Conservation (phyloP, 2,329 filamentous ascomycete species). For the Ophiostoma sp. region DNA sequence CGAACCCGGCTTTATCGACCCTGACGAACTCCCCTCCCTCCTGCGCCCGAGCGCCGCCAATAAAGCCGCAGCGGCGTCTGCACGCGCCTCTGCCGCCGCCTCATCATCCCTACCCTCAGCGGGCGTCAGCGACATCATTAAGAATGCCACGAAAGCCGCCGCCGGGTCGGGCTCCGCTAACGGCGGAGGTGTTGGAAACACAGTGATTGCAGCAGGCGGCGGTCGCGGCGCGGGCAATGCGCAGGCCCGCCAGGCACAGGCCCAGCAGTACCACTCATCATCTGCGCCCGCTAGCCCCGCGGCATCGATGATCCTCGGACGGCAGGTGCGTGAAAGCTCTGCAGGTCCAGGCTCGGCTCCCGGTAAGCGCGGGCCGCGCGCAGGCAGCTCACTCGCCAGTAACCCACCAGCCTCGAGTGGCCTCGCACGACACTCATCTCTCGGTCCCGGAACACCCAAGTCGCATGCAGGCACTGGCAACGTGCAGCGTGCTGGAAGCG, state of each 20-base stretch:
- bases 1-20: conserved; percentile 62
- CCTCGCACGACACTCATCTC: conserved; percentile 62
- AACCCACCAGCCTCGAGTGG: conserved; percentile 56
- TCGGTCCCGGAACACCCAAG: conserved; percentile 64
- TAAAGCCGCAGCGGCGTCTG: conserved; percentile 45
- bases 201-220: not conserved
- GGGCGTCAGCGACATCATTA: conserved; percentile 32
- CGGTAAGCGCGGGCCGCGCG: conserved; percentile 55
- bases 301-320: conserved; percentile 59
- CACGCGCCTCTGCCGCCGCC: conserved; percentile 31
- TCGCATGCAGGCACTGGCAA: conserved; percentile 37
- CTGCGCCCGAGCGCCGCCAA: conserved; percentile 60
- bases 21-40: conserved; percentile 63
- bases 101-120: conserved; percentile 26
- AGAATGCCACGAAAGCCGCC: conserved; percentile 19
- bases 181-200: not conserved
- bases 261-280: conserved; percentile 51
- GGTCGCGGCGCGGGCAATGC: conserved; percentile 44
- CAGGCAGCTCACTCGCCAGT: conserved; percentile 49
- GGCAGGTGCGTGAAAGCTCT: conserved; percentile 58
- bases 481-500: conserved; percentile 53
- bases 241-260: conserved; percentile 52
- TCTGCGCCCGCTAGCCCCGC: conserved; percentile 63
- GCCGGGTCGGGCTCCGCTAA: conserved; percentile 31
- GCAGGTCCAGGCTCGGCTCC: conserved; percentile 52